Percentiles rank a stretch among this genome's conserved stretches.
Evolutionary conservation across 176 grass and related monocot genomes (phyloP).

Genomic region (Eremochloa ophiuroides): DNA sequence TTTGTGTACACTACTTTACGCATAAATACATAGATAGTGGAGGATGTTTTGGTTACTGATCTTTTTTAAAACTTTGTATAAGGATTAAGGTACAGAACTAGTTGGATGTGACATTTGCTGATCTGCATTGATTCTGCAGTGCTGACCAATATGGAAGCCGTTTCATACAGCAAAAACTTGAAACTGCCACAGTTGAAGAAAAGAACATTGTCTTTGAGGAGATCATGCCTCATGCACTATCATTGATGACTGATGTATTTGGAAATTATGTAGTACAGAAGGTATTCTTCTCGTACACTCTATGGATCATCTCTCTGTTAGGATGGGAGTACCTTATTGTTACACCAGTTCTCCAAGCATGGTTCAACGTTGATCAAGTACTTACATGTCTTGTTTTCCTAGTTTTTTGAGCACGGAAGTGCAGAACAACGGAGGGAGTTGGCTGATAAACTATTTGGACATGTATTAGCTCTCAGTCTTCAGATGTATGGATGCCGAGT

Average conservation of each 20-base stretch:
- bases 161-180: constrained; percentile 97
- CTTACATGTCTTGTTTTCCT: constrained; percentile 2
- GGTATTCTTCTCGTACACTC: constrained; percentile 38
- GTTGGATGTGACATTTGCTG: not conserved
- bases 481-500: constrained; percentile 96
- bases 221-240: constrained; percentile 76
- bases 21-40: not conserved
- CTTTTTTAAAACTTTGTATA: not conserved
- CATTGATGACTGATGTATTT: constrained; percentile 96
- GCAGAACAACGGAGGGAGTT: constrained; percentile 64
- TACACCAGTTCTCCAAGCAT: constrained; percentile 15
- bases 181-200: constrained; percentile 84
- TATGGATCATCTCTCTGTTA: not conserved
- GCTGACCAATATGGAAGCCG: constrained; percentile 93
- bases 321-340: constrained; percentile 7
- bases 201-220: constrained; percentile 91
- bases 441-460: constrained; percentile 70
- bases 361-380: constrained; percentile 13
- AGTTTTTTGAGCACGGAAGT: constrained; percentile 87
- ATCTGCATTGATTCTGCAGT: constrained; percentile 47
- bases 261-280: constrained; percentile 97
- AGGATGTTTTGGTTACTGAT: not conserved
- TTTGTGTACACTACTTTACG: not conserved
- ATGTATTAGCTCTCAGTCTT: constrained; percentile 78
- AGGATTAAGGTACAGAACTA: not conserved